Evolutionary conservation across 2,329 filamentous ascomycete genomes (phyloP), one percentile per base, ranked within the genome.

Genomic region (Tolypocladium tundrense): DNA sequence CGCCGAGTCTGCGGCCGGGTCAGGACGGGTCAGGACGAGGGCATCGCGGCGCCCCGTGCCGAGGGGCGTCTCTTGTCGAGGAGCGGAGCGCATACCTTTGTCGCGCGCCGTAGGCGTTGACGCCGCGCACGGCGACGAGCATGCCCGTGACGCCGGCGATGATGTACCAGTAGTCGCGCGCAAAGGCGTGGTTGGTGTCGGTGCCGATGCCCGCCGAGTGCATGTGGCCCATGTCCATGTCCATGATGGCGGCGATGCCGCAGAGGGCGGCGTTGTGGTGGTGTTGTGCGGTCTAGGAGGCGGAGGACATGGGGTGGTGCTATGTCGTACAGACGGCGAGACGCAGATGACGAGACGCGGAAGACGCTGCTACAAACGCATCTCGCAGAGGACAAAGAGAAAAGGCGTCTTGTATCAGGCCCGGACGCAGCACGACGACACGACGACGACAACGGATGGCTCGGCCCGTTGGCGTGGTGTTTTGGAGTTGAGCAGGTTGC

Each of bases 141-240:
- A 76, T 61, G 1, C 72, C 78, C 5, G 83, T 65, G 31, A 79
- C 75, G 19, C 72, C 77, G 9, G 75, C 80, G 42, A 83, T 70
- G 40, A 82, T 76, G 65, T 85, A 86, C 83, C 83, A 86, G 64
- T 79, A 86, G 2, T 75, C 76, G 21, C 73, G 74, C 19, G 83
- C 82, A 55, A 84, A 74, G 45, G 71, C 73, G 65, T 75, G 75
- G 64, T 85, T 84, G 42, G 70, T 70, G 1, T 68, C 60, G 78
- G 65, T 73, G 68, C 68, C 71, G 55, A 73, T 69, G 21, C 73
- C 70, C 62, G 73, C 67, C 56, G 70, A 65, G 48, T 69, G 64
- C 55, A 66, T 64, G 35, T 61, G 63, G 31, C 63, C 58, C 68
- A 70, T 69, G 45, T 68, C 71, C 73, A 73, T 73, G 57, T 65